These are phyloP conservation scores for Neurospora crassa DNA, from an alignment of 2,329 filamentous ascomycete genomes.

Conservation along the genomic window DNA sequence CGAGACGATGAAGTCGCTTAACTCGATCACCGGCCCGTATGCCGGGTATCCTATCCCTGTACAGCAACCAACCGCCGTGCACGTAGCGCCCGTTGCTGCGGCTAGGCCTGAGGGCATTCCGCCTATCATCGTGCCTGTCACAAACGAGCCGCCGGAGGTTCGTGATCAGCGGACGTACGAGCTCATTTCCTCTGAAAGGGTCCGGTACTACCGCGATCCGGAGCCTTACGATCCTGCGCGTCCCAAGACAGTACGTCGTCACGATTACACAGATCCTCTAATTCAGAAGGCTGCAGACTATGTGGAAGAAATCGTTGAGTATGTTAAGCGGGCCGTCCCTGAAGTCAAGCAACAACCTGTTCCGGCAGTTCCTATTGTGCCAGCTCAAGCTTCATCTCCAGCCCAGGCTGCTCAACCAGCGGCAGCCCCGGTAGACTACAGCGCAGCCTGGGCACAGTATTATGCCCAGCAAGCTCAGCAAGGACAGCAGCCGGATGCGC, in stretches of 20 bases:
- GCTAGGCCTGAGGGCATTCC: not conserved
- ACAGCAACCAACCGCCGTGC: conserved; percentile 1
- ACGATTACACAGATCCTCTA: conserved; percentile 33
- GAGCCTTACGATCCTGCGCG: conserved; percentile 28
- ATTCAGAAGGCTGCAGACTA: conserved; percentile 33
- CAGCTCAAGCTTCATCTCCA: not conserved
- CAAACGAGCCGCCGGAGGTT: not conserved
- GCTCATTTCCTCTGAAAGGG: conserved; percentile 34
- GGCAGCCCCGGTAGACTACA: conserved; percentile 16
- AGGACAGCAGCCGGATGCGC: conserved; percentile 13
- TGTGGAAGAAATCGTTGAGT: conserved; percentile 32
- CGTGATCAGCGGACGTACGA: conserved; percentile 14
- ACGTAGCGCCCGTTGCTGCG: not conserved
- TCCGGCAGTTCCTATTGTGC: not conserved
- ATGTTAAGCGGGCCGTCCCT: conserved; percentile 23
- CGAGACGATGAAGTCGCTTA: conserved; percentile 24
- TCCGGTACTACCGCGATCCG: conserved; percentile 33
- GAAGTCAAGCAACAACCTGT: not conserved
- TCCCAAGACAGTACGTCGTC: conserved; percentile 22
- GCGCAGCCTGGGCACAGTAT: conserved; percentile 29
- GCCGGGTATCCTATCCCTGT: conserved; percentile 1
- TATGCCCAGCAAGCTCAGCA: conserved; percentile 29
- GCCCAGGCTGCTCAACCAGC: conserved; percentile 8
- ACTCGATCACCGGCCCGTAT: conserved; percentile 25
- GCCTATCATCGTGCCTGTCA: not conserved